Evolutionary conservation across 495 filamentous ascomycete genomes (phyloP).

Genomic region (Amniculicola lignicola): DNA sequence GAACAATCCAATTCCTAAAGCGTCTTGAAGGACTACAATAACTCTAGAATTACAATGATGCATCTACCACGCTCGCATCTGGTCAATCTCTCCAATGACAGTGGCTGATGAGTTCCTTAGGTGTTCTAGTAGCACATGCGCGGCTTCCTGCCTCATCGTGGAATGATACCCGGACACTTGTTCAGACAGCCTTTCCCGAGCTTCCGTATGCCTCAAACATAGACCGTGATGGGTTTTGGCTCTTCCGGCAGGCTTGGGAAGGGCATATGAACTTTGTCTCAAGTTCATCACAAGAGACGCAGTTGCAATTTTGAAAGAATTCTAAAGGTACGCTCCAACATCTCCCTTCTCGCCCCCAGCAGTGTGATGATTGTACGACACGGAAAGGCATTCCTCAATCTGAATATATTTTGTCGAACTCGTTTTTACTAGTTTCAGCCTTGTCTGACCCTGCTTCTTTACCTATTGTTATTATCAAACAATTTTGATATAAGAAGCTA

Average conservation of each 20-base stretch:
- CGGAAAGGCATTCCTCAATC: conserved; percentile 97
- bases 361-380: conserved; percentile 82
- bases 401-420: conserved; percentile 84
- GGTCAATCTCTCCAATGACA: neutral
- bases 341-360: conserved; percentile 39
- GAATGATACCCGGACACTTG: neutral
- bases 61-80: conserved; percentile 11
- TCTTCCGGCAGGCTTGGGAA: too few species aligned
- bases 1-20: conserved; percentile 86
- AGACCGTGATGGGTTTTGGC: too few species aligned
- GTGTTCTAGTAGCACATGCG: neutral
- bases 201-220: neutral
- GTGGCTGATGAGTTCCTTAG: neutral
- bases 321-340: conserved; percentile 58
- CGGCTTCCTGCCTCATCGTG: too few species aligned
- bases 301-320: neutral
- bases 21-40: conserved; percentile 61
- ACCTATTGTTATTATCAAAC: conserved; percentile 9
- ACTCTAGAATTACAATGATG: conserved; percentile 72
- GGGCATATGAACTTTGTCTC: too few species aligned
- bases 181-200: neutral
- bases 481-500: conserved; percentile 44
- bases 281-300: neutral
- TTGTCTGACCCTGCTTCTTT: conserved; percentile 72
- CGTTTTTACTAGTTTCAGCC: conserved; percentile 90